A percentile compares a stretch with the other conserved stretches of the same genome.
These are phyloP conservation scores for Beauveria caledonica DNA, from an alignment of 2,329 filamentous ascomycete species.

Conservation along the genomic window DNA sequence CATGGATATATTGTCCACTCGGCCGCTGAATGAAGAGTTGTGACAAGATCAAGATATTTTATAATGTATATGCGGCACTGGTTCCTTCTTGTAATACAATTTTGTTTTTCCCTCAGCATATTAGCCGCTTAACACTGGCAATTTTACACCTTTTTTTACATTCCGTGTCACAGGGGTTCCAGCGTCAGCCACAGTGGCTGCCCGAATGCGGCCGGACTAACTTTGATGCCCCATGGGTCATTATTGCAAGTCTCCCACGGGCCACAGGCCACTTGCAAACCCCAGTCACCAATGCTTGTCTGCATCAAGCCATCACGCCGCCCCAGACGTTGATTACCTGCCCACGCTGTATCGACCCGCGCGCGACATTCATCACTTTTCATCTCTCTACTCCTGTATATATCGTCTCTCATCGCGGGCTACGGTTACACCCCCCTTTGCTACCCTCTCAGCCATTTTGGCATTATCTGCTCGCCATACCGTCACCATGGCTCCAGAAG, in stretches of 20 bases:
- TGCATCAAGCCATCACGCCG: background rate
- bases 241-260: background rate
- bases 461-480: background rate
- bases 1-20: background rate
- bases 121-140: background rate
- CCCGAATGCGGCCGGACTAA: slow-evolving; percentile 8
- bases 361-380: background rate
- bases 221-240: slow-evolving; percentile 9
- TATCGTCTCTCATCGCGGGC: background rate
- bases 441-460: background rate
- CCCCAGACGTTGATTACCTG: background rate
- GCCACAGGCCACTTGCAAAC: background rate
- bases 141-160: too few relatives aligned
- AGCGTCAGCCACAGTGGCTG: background rate
- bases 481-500: slow-evolving; percentile 11
- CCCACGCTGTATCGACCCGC: background rate
- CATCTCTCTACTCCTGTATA: background rate
- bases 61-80: background rate
- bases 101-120: background rate
- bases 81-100: background rate
- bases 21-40: background rate
- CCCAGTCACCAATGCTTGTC: background rate
- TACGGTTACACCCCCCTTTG: background rate
- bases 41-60: background rate
- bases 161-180: background rate